Base-by-base conservation (phyloP, 1,284 basidiomycete species). In the Pyrrhoderma lamaoense region DNA sequence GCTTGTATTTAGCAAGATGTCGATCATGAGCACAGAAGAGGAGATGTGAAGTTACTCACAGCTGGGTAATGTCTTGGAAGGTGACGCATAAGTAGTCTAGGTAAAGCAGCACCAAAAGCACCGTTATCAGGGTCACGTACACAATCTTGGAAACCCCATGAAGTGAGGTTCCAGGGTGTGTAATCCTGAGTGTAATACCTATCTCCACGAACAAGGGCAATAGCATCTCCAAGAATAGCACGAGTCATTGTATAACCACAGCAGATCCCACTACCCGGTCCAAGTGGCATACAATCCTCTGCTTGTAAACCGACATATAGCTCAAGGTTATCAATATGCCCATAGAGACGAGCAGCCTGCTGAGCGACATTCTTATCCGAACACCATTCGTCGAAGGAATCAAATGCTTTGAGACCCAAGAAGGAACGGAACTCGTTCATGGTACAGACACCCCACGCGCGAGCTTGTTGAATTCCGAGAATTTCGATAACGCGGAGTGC, bases 341-440 rank as follows among this genome's bases (percentile, higher is more conserved):
- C 68, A 58, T 80, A 80, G n/a, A 80, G 62, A 39, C 67, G 62
- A 25, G 70, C 65, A 8, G 80, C 80, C 8, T 73, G 71, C 21
- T 60, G 59, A 61, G 69, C 70, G 47, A 82, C 70, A 46, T 70
- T 70, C 1, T 68, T 65, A 53, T 77, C 72, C 5, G 46, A 45
- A 59, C 77, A 80, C 80, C 80, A 83, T 34, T 83, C 79, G 57
- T 74, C 68, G 59, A 80, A 78, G 31, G 58, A 64, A 22, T 64
- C 59, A 55, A 72, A 75, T 45, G 62, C 59, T 57, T 70, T 75
- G n/a, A 77, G 60, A 2, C 71, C 70, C 42, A 77, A 54, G 58
- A 70, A 75, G 57, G 66, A 60, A 42, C 78, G 67, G 63, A 81
- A 81, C 63, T 84, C 81, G 58, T 83, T 82, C 69, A 83, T 40